These are phyloP conservation scores for Alternaria metachromatica DNA, from an alignment of 2,329 filamentous ascomycete species.

Conservation along the genomic window DNA sequence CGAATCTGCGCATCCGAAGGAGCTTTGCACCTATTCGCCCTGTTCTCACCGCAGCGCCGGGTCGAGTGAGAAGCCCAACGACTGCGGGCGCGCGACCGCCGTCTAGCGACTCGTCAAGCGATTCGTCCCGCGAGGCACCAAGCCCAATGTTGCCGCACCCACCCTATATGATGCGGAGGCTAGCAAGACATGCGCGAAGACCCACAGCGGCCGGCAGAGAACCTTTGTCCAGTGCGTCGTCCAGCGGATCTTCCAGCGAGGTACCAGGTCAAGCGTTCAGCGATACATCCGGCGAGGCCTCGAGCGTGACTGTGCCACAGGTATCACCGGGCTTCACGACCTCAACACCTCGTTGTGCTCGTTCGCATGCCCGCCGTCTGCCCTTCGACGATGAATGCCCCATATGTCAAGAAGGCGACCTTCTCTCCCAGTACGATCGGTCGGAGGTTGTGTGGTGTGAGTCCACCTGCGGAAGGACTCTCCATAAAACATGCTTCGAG, in stretches of 20 bases:
- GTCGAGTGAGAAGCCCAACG: background rate
- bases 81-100: background rate
- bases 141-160: background rate
- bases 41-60: background rate
- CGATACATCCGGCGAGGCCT: background rate
- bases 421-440: constrained; percentile 1
- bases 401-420: constrained; percentile 24
- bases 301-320: background rate
- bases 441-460: constrained; percentile 27
- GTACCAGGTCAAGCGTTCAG: background rate
- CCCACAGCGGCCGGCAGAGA: background rate
- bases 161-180: too few species aligned
- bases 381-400: constrained; percentile 24
- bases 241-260: background rate
- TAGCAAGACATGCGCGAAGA: background rate
- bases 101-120: background rate
- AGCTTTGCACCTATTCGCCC: background rate
- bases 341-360: background rate
- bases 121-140: background rate
- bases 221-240: background rate
- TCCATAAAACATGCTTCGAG: constrained; percentile 26
- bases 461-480: constrained; percentile 16
- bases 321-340: background rate
- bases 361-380: constrained; percentile 22
- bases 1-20: background rate